Evolutionary conservation across 106 monocot genomes (phyloP), one percentile per base, ranked within the genome.

Genomic region (Triglochin maritima): DNA sequence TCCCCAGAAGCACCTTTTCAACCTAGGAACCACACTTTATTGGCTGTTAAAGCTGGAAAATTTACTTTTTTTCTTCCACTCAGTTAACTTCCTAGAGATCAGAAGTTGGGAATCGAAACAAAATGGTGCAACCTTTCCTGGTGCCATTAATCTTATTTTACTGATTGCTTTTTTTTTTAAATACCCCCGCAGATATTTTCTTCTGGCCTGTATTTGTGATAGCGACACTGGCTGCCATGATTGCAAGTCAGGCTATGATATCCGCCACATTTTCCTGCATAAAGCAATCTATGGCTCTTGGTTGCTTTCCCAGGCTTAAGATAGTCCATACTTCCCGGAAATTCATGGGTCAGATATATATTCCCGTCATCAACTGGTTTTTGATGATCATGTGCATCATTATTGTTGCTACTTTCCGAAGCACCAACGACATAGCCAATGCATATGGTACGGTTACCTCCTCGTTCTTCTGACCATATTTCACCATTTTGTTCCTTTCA

Each of bases 251-350:
- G 62, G 93, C 93, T 41, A 93, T 89, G 93, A 93, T 93, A 67
- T 93, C 93, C 14, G 89, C 93, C 50, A 89, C 93, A 14, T 93
- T 93, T 79, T 93, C 93, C 73, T 93, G 93, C 82, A 79, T 93
- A 65, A 93, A 93, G 71, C 93, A 93, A 57, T 79, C 89, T 9
- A 86, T 93, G 89, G 88, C 89, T 53, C 86, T 93, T 59, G 93
- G 93, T 13, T 93, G 93, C 89, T 93, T 93, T 66, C 93, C 93
- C 4, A 77, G 93, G 63, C 15, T 93, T 49, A 93, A 93, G 67
- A 77, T 93, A 47, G 66, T 93, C 14, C 93, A 93, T 48, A 93
- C 93, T 47, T 93, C 93, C 16, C 81, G 78, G 59, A 77, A 71
- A 67, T 74, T 80, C 49, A 89, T 93, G 81, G 93, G 93, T 44